phyloP scores from a whole-genome alignment of 192 early-diverging fungal genomes.

The Mortierella claussenii region DNA sequence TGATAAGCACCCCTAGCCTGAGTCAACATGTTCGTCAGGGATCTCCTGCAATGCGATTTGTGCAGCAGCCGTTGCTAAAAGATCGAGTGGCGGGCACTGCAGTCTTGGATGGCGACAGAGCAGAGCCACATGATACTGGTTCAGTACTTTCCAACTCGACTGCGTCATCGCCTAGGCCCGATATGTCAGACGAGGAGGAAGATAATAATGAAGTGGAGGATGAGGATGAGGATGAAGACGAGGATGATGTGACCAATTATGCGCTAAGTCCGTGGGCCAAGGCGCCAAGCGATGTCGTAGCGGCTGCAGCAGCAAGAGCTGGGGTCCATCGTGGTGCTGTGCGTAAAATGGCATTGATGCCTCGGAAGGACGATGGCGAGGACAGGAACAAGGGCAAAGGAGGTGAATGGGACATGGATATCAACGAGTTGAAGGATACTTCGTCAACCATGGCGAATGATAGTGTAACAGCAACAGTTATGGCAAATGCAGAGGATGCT shows the following conservation, averaged over 20 bases:
- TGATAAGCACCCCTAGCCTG: slow-evolving; percentile 25
- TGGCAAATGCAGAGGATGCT: slow-evolving; percentile 8
- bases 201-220: neutral
- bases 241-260: slow-evolving; percentile 15
- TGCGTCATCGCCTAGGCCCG: slow-evolving; percentile 15
- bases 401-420: too few relatives aligned
- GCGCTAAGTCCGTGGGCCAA: slow-evolving; percentile 26
- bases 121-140: neutral
- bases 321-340: too few relatives aligned
- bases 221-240: slow-evolving; percentile 23
- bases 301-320: neutral
- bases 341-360: too few relatives aligned
- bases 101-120: too few relatives aligned
- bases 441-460: neutral
- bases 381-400: neutral
- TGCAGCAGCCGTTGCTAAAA: too few relatives aligned
- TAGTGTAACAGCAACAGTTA: neutral
- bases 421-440: too few relatives aligned
- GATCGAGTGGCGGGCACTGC: too few relatives aligned
- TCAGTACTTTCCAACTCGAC: slow-evolving; percentile 11
- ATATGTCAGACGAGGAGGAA: slow-evolving; percentile 8
- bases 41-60: neutral
- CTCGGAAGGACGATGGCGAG: neutral
- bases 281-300: neutral
- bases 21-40: slow-evolving; percentile 12